These are phyloP conservation scores for Ogataea trehalophila DNA, from an alignment of 805 yeast genomes.

Conservation along the genomic window DNA sequence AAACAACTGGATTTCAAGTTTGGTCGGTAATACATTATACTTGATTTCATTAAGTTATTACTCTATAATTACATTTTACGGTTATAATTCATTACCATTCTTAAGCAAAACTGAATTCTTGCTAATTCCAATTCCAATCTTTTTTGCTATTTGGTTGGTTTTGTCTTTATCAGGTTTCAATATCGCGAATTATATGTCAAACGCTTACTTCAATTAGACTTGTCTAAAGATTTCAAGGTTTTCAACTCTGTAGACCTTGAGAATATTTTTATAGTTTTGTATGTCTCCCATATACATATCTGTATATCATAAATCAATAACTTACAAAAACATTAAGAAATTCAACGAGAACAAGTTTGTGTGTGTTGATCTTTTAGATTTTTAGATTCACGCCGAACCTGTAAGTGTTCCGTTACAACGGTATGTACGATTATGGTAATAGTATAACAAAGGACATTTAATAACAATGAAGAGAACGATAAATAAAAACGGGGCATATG, in stretches of 20 bases:
- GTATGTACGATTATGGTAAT: no score
- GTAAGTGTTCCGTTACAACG: no score
- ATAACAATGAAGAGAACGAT: no score
- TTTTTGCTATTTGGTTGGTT: constrained; percentile 53
- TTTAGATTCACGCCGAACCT: no score
- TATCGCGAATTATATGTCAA: constrained; percentile 62
- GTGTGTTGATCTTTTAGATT: no score
- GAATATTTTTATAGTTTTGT: neutral
- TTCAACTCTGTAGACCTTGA: neutral
- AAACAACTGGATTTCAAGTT: constrained; percentile 59
- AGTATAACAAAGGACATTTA: no score
- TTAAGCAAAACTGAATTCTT: constrained; percentile 58
- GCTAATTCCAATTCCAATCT: constrained; percentile 58
- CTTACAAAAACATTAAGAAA: no score
- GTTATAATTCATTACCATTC: constrained; percentile 75
- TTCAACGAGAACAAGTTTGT: no score
- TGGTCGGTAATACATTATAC: constrained; percentile 77
- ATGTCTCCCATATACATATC: no score
- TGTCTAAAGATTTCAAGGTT: neutral
- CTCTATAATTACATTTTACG: constrained; percentile 76
- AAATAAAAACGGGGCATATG: no score
- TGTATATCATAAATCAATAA: no score
- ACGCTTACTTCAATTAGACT: constrained; percentile 25
- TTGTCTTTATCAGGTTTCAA: constrained; percentile 63
- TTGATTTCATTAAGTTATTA: constrained; percentile 71